phyloP scores from a whole-genome alignment of 139 green algal genomes.

The Trebouxia sp. region DNA sequence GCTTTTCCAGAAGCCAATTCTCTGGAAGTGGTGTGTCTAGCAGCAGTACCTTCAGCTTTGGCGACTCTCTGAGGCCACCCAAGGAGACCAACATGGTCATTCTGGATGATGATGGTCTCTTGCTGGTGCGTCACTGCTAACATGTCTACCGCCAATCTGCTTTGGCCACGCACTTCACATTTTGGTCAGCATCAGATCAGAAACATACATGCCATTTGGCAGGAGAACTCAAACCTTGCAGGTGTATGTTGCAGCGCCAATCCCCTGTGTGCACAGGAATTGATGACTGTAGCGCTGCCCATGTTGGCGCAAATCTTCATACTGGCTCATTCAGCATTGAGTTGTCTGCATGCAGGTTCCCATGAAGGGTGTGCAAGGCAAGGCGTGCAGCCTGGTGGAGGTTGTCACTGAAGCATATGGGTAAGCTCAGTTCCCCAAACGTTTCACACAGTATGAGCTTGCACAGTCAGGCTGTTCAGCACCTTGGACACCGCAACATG shows the following conservation, averaged over 20 bases:
- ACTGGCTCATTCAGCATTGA: too few species aligned
- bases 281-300: too few species aligned
- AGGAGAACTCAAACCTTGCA: too few species aligned
- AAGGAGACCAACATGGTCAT: constrained; percentile 16
- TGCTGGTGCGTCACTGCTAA: too few species aligned
- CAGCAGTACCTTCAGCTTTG: constrained; percentile 10
- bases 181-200: too few species aligned
- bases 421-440: background rate
- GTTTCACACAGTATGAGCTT: background rate
- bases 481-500: too few species aligned
- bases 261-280: too few species aligned
- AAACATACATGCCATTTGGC: too few species aligned
- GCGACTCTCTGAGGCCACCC: background rate
- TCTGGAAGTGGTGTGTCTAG: background rate
- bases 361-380: background rate
- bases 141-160: too few species aligned
- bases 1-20: background rate
- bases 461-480: background rate
- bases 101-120: constrained; percentile 13
- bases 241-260: too few species aligned
- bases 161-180: too few species aligned
- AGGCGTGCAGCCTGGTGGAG: background rate
- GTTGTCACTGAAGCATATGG: constrained; percentile 18
- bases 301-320: too few species aligned
- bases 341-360: background rate